Evolutionary conservation across 768 basidiomycete genomes (phyloP).

Genomic region (Wakefieldia striispora): DNA sequence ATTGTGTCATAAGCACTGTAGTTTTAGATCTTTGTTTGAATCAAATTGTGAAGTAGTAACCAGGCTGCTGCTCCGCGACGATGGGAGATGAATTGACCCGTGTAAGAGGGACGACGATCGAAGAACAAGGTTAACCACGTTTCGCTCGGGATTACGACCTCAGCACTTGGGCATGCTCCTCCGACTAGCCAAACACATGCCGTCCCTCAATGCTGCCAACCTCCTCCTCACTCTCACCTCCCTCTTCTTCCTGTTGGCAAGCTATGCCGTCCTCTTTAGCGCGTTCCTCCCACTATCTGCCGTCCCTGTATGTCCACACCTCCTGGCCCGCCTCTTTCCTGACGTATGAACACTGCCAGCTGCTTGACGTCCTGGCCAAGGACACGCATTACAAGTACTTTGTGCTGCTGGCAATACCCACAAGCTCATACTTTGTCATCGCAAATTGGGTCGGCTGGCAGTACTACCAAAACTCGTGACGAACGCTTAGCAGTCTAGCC

Average conservation of each 20-base stretch:
- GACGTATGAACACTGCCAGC: constrained; percentile 39
- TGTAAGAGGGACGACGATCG: constrained; percentile 8
- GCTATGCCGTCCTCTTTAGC: constrained; percentile 65
- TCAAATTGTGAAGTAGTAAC: constrained; percentile 9
- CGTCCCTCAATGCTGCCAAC: constrained; percentile 41
- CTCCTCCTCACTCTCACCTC: constrained; percentile 44
- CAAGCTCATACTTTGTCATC: constrained; percentile 85
- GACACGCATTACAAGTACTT: constrained; percentile 95
- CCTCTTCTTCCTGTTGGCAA: constrained; percentile 54
- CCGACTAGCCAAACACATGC: constrained; percentile 23
- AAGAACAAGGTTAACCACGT: constrained; percentile 11
- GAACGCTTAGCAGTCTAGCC: neutral
- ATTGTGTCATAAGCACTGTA: constrained; percentile 26
- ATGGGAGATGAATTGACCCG: constrained; percentile 1
- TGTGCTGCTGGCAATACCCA: constrained; percentile 72
- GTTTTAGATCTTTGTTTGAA: constrained; percentile 26
- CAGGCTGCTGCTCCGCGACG: constrained; percentile 9
- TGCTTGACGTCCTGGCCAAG: constrained; percentile 57
- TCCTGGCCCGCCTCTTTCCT: constrained; percentile 1
- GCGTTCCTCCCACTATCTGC: constrained; percentile 56
- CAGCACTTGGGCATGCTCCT: constrained; percentile 11
- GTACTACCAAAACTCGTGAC: constrained; percentile 87
- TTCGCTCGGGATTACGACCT: constrained; percentile 30
- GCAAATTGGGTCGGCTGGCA: constrained; percentile 99
- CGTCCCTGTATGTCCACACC: constrained; percentile 43